Base-by-base conservation (phyloP, 805 yeast genomes). In the Schwanniomyces pseudopolymorphus region DNA sequence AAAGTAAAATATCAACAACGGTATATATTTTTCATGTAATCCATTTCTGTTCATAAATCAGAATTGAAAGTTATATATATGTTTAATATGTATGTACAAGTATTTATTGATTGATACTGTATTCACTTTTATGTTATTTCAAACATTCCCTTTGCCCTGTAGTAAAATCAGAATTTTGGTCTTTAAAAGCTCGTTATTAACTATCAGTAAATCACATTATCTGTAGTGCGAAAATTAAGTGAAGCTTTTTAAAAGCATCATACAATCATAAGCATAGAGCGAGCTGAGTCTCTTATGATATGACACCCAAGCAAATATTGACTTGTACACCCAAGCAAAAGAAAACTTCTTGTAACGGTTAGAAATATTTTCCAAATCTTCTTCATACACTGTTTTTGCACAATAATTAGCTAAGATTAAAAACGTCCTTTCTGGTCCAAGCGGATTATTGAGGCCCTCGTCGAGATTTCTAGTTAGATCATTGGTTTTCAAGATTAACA, bases 401-500 rank as follows among this genome's bases (percentile, higher is more conserved):
- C 98, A 94, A 63, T 94, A 92, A 26, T 81, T 80, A 1, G 96
- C 94, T 85, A 94, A 78, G 37, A 94, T 89, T 53, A 91, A 68
- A 54, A 94, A 92, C 0, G 96, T 87, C 42, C 96, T 74, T 59
- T 88, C 92, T 5, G 87, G 85, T 0, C 98, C 97, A 39, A 91
- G 67, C 0, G 97, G 96, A 50, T 84, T 83, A 40, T 86, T 79
- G 46, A 92, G 74, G 45, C 79, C 74, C 59, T 92, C 98, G 64
- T 94, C 99, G 40, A 94, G 72, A 56, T 84, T 85, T 57, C 99
- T 77, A 0, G 96, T 89, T 42, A 94, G 74, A 68, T 94, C 99
- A 62, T 94, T 94, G 0, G 99, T 95, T 61, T 94, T 94, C 58
- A 94, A 71, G 40, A 94, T 88, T 50, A 94, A 74, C 24, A 94